phyloP scores from a whole-genome alignment of 148 eudicot genomes.

The Silene conica region DNA sequence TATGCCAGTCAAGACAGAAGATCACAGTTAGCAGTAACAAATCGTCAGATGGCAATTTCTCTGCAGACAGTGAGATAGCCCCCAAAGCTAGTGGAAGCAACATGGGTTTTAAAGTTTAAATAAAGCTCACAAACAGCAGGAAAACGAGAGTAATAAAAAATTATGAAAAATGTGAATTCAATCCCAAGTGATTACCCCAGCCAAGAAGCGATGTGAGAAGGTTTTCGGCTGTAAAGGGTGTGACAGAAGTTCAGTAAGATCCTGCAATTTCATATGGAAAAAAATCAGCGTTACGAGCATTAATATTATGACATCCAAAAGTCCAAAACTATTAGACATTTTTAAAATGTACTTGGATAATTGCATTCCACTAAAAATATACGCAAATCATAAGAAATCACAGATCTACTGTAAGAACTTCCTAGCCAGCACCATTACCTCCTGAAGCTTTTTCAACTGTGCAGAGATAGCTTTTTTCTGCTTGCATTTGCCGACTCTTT shows the following conservation, averaged over 20 bases:
- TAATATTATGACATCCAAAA: neutral
- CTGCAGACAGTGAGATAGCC: neutral
- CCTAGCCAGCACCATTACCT: conserved; percentile 39
- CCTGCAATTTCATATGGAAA: conserved; percentile 45
- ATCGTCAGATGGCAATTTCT: neutral
- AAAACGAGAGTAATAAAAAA: neutral
- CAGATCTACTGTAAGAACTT: conserved; percentile 1
- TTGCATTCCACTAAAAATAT: neutral
- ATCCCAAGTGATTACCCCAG: conserved; percentile 54
- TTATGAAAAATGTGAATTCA: neutral
- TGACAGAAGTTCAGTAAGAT: conserved; percentile 57
- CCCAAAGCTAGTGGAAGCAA: neutral
- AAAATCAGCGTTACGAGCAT: neutral
- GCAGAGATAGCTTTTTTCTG: conserved; percentile 48
- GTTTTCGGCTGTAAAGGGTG: conserved; percentile 89
- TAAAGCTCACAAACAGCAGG: neutral
- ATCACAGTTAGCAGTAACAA: neutral
- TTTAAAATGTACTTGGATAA: neutral
- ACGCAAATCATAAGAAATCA: neutral
- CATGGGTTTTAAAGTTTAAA: neutral
- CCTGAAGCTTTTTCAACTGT: conserved; percentile 60
- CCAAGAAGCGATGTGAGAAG: conserved; percentile 83
- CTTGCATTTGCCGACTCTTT: conserved; percentile 57
- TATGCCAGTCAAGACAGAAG: neutral
- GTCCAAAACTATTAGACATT: neutral